Evolutionary conservation across 345 rosid genomes (phyloP), one percentile per base, ranked within the genome.

Genomic region (Hibiscus syriacus): DNA sequence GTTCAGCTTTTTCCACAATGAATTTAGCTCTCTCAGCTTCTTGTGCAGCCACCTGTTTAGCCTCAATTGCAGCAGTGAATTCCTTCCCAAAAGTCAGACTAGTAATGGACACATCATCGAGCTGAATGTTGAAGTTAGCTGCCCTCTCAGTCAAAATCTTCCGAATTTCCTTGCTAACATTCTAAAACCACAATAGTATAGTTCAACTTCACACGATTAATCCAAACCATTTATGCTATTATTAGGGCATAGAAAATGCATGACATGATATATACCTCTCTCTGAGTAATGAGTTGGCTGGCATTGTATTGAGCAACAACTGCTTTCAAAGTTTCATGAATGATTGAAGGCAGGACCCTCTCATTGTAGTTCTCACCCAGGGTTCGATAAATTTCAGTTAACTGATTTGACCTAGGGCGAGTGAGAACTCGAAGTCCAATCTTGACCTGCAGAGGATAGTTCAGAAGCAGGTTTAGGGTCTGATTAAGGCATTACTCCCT

Each of bases 241-340:
- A 27, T 2, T 25, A 56, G 16, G 55, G 22, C 4, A 9, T 16
- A 43, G 17, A 17, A 26, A 57, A 19, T 14, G 16, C 9, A 29
- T 39, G 23, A 49, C 10, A 20, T 55, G 30, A 6, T 17, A 45
- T 68, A 10, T 57, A 88, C 98, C 86, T 94, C 99, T 82, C 97
- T 84, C 78, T 91, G 97, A 6, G 99, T 93, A 60, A 93, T 87
- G 52, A 91, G 95, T 82, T 93, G 97, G 76, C 97, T 93, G 60
- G 95, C 99, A 74, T 93, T 93, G 74, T 89, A 93, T 74, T 89
- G 96, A 38, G 97, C 99, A 53, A 93, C 95, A 52, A 93, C 98
- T 39, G 97, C 88, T 78, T 93, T 93, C 45, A 91, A 71, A 14
- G 97, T 91, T 76, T 93, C 99, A 67, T 93, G 86, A 70, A 91